phyloP scores from a whole-genome alignment of 2,329 filamentous ascomycete genomes.

The Xylariaceae sp. region DNA sequence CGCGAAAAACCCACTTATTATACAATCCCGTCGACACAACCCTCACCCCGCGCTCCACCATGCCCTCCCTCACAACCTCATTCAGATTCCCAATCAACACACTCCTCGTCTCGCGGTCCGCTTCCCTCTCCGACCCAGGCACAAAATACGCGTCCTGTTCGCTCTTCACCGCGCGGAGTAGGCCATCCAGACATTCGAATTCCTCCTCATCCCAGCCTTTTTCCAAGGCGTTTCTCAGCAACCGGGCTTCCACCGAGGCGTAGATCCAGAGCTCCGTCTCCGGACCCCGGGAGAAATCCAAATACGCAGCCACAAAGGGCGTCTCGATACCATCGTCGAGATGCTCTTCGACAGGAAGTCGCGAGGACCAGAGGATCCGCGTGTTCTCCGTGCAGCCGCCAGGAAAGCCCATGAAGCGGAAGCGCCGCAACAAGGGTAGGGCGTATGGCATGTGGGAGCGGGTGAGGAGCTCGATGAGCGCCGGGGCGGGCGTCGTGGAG shows the following conservation, averaged over 20 bases:
- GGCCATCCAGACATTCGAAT: slow-evolving; percentile 9
- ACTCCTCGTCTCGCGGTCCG: slow-evolving; percentile 28
- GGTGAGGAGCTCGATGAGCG: slow-evolving; percentile 44
- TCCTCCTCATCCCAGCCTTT: slow-evolving; percentile 15
- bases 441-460: slow-evolving; percentile 50
- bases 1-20: slow-evolving; percentile 55
- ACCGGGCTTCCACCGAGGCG: slow-evolving; percentile 41
- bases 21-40: slow-evolving; percentile 33
- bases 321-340: background rate
- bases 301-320: slow-evolving; percentile 52
- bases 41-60: slow-evolving; percentile 27
- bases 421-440: slow-evolving; percentile 55
- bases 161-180: slow-evolving; percentile 22
- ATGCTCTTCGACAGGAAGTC: slow-evolving; percentile 3
- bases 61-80: slow-evolving; percentile 31
- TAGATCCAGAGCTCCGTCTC: slow-evolving; percentile 65
- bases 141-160: slow-evolving; percentile 23
- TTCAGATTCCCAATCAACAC: slow-evolving; percentile 41
- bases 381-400: slow-evolving; percentile 39
- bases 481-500: slow-evolving; percentile 30
- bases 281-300: slow-evolving; percentile 55
- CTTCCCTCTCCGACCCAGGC: slow-evolving; percentile 20
- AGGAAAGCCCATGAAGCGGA: slow-evolving; percentile 49
- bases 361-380: slow-evolving; percentile 35
- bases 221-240: background rate